Conservation (phyloP, 1,284 basidiomycete genomes). For the Ustilago xerochloae region DNA sequence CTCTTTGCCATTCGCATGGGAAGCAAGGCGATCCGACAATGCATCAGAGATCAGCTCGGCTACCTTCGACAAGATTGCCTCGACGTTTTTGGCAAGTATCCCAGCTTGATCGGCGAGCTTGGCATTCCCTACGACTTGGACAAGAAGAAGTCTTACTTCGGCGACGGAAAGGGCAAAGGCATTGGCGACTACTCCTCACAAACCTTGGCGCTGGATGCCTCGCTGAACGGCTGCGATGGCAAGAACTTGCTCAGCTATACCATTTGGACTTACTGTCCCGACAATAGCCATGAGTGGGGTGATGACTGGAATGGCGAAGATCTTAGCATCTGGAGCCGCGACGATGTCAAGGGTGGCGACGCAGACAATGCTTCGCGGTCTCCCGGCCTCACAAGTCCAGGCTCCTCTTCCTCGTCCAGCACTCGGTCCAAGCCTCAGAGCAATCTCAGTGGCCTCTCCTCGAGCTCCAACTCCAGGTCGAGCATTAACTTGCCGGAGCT, state of each 20-base stretch:
- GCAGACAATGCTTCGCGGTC: not conserved
- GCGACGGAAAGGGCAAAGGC: conserved; percentile 54
- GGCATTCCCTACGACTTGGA: conserved; percentile 95
- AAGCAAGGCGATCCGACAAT: conserved; percentile 81
- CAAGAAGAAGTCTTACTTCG: conserved; percentile 77
- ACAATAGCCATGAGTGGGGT: conserved; percentile 83
- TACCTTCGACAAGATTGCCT: conserved; percentile 79
- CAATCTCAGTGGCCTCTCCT: conserved; percentile 13
- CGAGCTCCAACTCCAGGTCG: conserved; percentile 7
- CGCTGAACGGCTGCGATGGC: conserved; percentile 88
- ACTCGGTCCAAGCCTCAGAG: conserved; percentile 12
- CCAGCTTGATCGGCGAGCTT: conserved; percentile 94
- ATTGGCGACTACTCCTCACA: conserved; percentile 79
- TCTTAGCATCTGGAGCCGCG: conserved; percentile 82
- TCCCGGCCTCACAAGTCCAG: not conserved
- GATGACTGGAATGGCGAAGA: conserved; percentile 98
- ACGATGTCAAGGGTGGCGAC: conserved; percentile 73
- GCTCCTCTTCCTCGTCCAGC: conserved; percentile 10
- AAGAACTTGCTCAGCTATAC: conserved; percentile 84
- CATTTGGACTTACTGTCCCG: conserved; percentile 88
- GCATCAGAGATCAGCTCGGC: conserved; percentile 84
- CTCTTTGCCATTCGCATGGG: conserved; percentile 76
- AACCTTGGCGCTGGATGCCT: conserved; percentile 88
- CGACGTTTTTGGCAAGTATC: conserved; percentile 76
- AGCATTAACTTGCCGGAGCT: conserved; percentile 26